Evolutionary conservation across 2,329 filamentous ascomycete genomes (phyloP), one percentile per base, ranked within the genome.

Genomic region (Cercospora janseana): DNA sequence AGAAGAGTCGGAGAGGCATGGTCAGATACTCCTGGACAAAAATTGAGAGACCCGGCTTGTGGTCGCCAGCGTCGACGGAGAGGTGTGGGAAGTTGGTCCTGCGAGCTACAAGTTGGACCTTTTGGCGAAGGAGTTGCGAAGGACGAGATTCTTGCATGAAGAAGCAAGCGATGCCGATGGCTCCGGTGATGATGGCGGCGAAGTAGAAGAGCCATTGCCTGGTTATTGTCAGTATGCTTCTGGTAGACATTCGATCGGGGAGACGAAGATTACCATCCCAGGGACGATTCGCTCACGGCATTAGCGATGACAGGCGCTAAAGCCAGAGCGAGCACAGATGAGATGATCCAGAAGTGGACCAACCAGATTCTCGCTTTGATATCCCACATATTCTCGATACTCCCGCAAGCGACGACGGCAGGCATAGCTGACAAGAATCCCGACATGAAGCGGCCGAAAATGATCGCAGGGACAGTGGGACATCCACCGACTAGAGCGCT

Each of bases 351-450:
- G 5, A 68, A 57, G 46, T 72, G 72, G 18, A 78, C 66, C 9
- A 72, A 60, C 73, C 73, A 77, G 4, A 77, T 69, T 10, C 75
- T 66, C 9, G 64, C 64, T 41, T 66, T 65, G 23, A 46, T 35
- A 12, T 42, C 26, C 27, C 21, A 52, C 60, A 78, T 70, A 55
- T 78, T 75, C 46, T 78, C 75, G 21, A 77, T 68, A 42, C 71
- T 75, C 3, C 75, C 74, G 0, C 70, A 68, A 6, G 72, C 70
- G 6, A 78, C 72, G 15, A 74, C 71, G 0, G 73, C 68, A 2
- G 75, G 75, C 6, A 76, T 69, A 2, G 75, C 73, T 0, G 75
- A 76, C 7, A 73, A 59, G 5, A 76, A 56, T 0, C 75, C 76
- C 3, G 70, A 69, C 3, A 73, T 12, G 32, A 75, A 67, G 4